These are phyloP conservation scores for Phoma sp. DNA, from an alignment of 2,329 filamentous ascomycete genomes.

Conservation along the genomic window DNA sequence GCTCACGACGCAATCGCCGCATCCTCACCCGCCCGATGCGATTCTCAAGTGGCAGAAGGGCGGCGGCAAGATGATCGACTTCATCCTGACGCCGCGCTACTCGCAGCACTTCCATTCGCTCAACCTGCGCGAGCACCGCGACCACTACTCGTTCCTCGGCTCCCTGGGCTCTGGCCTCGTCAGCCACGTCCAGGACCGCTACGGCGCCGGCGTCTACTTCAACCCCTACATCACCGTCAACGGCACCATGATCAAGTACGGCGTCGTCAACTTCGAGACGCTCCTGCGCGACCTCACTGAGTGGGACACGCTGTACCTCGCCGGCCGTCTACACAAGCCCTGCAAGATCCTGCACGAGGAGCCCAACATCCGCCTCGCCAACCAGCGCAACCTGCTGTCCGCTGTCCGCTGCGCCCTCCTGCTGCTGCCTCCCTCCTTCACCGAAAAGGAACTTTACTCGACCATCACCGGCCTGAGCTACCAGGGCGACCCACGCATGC, in stretches of 20 bases:
- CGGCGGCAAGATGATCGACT: conserved; percentile 95
- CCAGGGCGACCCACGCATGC: conserved; percentile 95
- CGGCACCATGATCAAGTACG: conserved; percentile 96
- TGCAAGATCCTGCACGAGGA: conserved; percentile 98
- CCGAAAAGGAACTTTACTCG: conserved; percentile 84
- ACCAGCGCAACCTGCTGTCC: conserved; percentile 93
- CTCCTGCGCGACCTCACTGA: conserved; percentile 83
- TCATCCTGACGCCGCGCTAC: conserved; percentile 94
- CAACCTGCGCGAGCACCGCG: conserved; percentile 84
- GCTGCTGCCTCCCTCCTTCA: conserved; percentile 82
- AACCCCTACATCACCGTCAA: conserved; percentile 95
- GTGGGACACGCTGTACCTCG: conserved; percentile 96
- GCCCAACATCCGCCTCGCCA: conserved; percentile 87
- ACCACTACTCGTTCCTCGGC: conserved; percentile 89
- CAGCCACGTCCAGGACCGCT: conserved; percentile 82
- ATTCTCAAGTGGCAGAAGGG: conserved; percentile 86
- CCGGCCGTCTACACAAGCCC: conserved; percentile 93
- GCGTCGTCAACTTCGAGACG: conserved; percentile 92
- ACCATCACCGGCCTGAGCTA: conserved; percentile 94
- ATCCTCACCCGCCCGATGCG: conserved; percentile 80
- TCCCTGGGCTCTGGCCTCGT: conserved; percentile 85
- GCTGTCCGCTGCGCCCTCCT: conserved; percentile 89
- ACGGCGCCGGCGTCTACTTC: conserved; percentile 96
- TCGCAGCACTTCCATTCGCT: conserved; percentile 97
- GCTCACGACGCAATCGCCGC: conserved; percentile 67